Evolutionary conservation across 2,329 filamentous ascomycete species (phyloP), one percentile per base, ranked within the genome.

Genomic region (Ophiosphaerella korrae): DNA sequence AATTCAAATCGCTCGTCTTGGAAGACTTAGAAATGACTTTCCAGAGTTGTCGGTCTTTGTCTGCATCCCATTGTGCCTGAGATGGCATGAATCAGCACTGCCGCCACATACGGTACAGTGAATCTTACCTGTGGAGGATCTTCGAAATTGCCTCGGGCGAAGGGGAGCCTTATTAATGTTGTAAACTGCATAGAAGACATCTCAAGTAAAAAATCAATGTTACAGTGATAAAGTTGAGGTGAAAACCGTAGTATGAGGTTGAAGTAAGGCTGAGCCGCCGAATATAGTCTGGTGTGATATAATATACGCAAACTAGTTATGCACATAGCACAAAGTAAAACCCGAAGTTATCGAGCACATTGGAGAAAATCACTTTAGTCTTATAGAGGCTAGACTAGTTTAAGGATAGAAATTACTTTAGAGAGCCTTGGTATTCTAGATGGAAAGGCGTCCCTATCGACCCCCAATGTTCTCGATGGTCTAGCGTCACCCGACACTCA

Each of bases 31-130:
- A 96, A 5, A 97, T 83, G 44, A 96, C 85, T 72, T 90, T 90
- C 94, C 94, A 99, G 13, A 99, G 76, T 8, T 86, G 86, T 52
- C 90, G 88, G 68, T 97, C 94, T 73, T 97, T 97, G 18, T 82
- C 79, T 1, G 88, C 82, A 74, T 92, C 87, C 94, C 94, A 99
- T 73, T 91, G 85, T 48, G 94, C 87, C 91, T 95, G 34, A 18
- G 29, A n/a, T 31, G n/a, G n/a, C n/a, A 48, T 58, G 32, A 49
- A 50, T 55, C 40, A 57, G 58, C 46, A 48, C 36, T 39, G 39
- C 7, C 36, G 14, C 45, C 8, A 12, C 42, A 55, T 31, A n/a
- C 13, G 29, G 11, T 40, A 18, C 16, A 38, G 35, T 24, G 16
- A 43, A 13, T 41, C 83, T 71, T 82, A 92, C 92, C 58, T 88